These are phyloP conservation scores for Ophiocordyceps australis DNA, from an alignment of 2,329 filamentous ascomycete genomes.

Conservation along the genomic window DNA sequence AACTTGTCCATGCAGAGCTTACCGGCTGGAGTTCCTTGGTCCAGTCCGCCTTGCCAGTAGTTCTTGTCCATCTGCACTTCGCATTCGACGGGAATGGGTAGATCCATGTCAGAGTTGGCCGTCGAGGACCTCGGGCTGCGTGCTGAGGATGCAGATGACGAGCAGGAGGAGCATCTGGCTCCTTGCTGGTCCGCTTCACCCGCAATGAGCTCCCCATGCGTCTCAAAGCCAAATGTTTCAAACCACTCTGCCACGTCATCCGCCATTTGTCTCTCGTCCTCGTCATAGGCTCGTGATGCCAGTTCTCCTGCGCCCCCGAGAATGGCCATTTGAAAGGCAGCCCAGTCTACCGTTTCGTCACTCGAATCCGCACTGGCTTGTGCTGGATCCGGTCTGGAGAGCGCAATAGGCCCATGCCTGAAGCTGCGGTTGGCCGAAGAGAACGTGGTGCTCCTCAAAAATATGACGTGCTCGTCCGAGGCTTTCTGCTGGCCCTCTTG, in stretches of 20 bases:
- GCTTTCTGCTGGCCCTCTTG: too few relatives aligned
- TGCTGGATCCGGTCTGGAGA: conserved; percentile 17
- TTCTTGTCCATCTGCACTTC: conserved; percentile 11
- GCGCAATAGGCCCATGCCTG: conserved; percentile 35
- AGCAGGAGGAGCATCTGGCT: too few relatives aligned
- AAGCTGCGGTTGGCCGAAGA: conserved; percentile 29
- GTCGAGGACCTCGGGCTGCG: conserved; percentile 10
- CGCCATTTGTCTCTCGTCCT: conserved; percentile 18
- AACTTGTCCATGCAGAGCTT: conserved; percentile 14
- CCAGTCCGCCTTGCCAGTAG: not conserved
- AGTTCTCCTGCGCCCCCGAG: conserved; percentile 36
- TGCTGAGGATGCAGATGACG: too few relatives aligned
- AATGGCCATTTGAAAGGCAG: conserved; percentile 47
- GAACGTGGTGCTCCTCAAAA: conserved; percentile 27
- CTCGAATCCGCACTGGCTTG: conserved; percentile 16
- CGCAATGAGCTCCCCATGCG: conserved; percentile 19
- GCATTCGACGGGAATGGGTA: conserved; percentile 17
- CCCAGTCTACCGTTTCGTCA: conserved; percentile 40
- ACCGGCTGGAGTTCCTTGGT: too few relatives aligned
- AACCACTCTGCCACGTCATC: conserved; percentile 32
- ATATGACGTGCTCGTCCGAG: conserved; percentile 26
- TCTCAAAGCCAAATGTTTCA: conserved; percentile 26
- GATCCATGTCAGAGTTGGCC: conserved; percentile 13
- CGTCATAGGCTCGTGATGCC: conserved; percentile 23
- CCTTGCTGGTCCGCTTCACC: conserved; percentile 5